Conservation (phyloP, 441 rosid genomes). For the Populus trichocarpa region DNA sequence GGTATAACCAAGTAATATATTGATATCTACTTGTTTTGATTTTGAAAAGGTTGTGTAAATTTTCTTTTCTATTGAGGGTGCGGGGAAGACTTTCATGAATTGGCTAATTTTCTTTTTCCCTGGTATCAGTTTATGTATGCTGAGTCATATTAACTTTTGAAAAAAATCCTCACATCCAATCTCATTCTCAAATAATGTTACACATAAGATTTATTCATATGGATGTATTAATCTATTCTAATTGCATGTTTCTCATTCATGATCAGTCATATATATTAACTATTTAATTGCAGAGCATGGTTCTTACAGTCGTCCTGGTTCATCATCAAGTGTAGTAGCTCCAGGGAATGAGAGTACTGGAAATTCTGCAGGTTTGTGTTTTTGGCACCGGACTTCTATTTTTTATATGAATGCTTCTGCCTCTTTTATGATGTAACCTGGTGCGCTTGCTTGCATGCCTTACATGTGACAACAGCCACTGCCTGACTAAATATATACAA, state of each 20-base stretch:
- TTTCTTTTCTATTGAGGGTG: background rate
- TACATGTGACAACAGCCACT: background rate
- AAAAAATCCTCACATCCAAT: background rate
- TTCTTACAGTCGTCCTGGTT: constrained; percentile 47
- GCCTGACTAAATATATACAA: background rate
- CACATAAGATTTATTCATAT: background rate
- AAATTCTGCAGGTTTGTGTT: constrained; percentile 46
- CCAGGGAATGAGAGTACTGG: constrained; percentile 40
- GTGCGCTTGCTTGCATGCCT: background rate
- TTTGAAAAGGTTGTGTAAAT: background rate
- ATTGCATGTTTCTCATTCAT: background rate
- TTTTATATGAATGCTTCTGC: background rate
- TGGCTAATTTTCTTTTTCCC: background rate
- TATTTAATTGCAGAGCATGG: constrained; percentile 49
- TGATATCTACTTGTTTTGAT: background rate
- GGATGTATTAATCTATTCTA: background rate
- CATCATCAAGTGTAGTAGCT: constrained; percentile 50
- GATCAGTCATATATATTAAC: background rate
- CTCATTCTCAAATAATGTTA: background rate
- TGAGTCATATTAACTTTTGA: too few species aligned
- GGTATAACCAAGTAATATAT: background rate
- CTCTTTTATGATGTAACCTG: background rate
- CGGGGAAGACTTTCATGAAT: background rate
- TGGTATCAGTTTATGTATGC: background rate
- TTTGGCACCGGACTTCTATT: constrained; percentile 6